Conservation (phyloP, 768 basidiomycete species). For the Agaricus blazei region DNA sequence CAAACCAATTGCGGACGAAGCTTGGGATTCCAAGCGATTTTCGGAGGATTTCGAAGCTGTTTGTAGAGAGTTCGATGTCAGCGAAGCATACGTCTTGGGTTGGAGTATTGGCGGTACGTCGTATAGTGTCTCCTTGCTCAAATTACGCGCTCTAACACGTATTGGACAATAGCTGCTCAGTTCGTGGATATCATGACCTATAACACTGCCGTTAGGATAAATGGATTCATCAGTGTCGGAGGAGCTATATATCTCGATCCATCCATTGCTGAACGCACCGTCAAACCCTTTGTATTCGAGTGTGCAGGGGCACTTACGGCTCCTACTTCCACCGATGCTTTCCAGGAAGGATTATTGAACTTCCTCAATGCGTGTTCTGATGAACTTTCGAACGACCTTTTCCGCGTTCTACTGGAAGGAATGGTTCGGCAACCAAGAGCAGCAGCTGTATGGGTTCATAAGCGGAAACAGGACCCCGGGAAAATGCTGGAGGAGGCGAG, state of each 20-base stretch:
- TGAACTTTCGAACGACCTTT: conserved; percentile 13
- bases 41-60: conserved; percentile 29
- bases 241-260: conserved; percentile 4
- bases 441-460: conserved; percentile 16
- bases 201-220: conserved; percentile 19
- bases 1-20: conserved; percentile 19
- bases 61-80: conserved; percentile 21
- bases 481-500: conserved; percentile 20
- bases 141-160: neutral
- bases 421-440: conserved; percentile 21
- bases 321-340: conserved; percentile 17
- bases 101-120: conserved; percentile 20
- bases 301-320: conserved; percentile 2
- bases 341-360: conserved; percentile 17
- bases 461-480: conserved; percentile 19
- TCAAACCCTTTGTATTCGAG: conserved; percentile 14
- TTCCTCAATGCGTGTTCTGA: conserved; percentile 16
- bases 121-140: too few relatives aligned
- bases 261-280: conserved; percentile 12
- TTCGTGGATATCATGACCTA: conserved; percentile 16
- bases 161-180: neutral
- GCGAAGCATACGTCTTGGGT: conserved; percentile 25
- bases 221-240: conserved; percentile 21
- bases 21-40: conserved; percentile 22
- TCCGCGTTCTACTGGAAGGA: conserved; percentile 17